These are phyloP conservation scores for Spergularia bocconei DNA, from an alignment of 148 eudicot species.

Conservation along the genomic window DNA sequence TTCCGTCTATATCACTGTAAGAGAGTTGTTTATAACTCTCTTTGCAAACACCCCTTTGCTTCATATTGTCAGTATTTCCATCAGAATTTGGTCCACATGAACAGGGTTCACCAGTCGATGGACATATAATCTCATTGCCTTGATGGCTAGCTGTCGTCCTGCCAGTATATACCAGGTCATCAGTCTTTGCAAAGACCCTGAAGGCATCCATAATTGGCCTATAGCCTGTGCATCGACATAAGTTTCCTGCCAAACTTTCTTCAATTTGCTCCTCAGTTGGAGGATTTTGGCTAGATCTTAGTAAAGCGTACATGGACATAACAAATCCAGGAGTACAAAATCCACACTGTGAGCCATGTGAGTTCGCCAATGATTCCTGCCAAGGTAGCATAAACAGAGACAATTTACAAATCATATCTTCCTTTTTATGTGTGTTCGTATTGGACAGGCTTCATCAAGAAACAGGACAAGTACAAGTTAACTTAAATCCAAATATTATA, in stretches of 20 bases:
- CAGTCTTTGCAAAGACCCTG: slow-evolving; percentile 86
- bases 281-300: slow-evolving; percentile 68
- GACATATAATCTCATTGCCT: slow-evolving; percentile 72
- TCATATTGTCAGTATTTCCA: slow-evolving; percentile 24
- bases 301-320: slow-evolving; percentile 96
- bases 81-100: slow-evolving; percentile 58
- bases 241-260: slow-evolving; percentile 96
- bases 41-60: slow-evolving; percentile 23
- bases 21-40: slow-evolving; percentile 45
- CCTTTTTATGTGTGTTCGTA: not conserved
- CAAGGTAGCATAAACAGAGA: slow-evolving; percentile 9
- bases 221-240: slow-evolving; percentile 98
- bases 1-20: slow-evolving; percentile 75
- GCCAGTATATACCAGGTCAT: slow-evolving; percentile 60
- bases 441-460: not conserved
- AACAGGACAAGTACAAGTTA: not conserved
- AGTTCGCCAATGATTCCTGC: slow-evolving; percentile 79
- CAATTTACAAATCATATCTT: not conserved
- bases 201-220: slow-evolving; percentile 94
- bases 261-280: slow-evolving; percentile 88
- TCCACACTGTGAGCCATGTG: slow-evolving; percentile 99
- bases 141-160: slow-evolving; percentile 29
- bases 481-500: not conserved
- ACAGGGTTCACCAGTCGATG: slow-evolving; percentile 94
- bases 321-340: slow-evolving; percentile 99